Conservation (phyloP, 352 stramenopile species). For the Phytophthora capsici region DNA sequence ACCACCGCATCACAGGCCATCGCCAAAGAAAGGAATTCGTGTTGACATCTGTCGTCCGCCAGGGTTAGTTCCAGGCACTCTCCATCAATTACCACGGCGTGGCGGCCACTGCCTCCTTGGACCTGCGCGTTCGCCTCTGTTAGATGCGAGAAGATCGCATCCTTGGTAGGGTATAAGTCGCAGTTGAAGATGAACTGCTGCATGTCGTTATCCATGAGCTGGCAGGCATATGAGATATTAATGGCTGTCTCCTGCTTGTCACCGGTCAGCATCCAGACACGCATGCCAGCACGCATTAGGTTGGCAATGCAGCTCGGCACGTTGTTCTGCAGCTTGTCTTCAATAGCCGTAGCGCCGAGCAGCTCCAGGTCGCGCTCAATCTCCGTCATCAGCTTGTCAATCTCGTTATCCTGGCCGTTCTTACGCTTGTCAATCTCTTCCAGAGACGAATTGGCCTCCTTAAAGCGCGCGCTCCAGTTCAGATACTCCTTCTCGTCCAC, state of each 20-base stretch:
- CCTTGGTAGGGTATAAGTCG: slow-evolving; percentile 61
- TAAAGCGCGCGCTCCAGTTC: slow-evolving; percentile 70
- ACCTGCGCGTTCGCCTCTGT: slow-evolving; percentile 41
- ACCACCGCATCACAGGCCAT: slow-evolving; percentile 81
- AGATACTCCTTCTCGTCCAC: slow-evolving; percentile 68
- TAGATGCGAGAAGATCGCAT: slow-evolving; percentile 48
- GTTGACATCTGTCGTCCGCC: slow-evolving; percentile 54
- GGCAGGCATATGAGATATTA: slow-evolving; percentile 93
- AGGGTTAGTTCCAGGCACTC: slow-evolving; percentile 74
- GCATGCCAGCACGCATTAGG: slow-evolving; percentile 88
- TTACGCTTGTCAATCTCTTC: slow-evolving; percentile 87
- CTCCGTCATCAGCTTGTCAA: slow-evolving; percentile 75
- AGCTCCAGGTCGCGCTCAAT: slow-evolving; percentile 86
- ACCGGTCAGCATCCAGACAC: slow-evolving; percentile 94
- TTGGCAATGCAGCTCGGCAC: slow-evolving; percentile 89
- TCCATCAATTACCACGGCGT: slow-evolving; percentile 74
- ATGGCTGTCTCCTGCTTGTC: slow-evolving; percentile 96
- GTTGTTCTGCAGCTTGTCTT: slow-evolving; percentile 93
- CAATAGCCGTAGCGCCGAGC: slow-evolving; percentile 91
- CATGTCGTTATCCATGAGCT: slow-evolving; percentile 90
- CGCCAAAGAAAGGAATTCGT: slow-evolving; percentile 71
- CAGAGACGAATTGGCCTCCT: slow-evolving; percentile 67
- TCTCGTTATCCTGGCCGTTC: slow-evolving; percentile 64
- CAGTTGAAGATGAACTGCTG: slow-evolving; percentile 76
- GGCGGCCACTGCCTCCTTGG: slow-evolving; percentile 32